Percentiles rank a stretch among this genome's conserved stretches.
Evolutionary conservation across 768 basidiomycete genomes (phyloP).

Genomic region (Kwoniella dejecticola): DNA sequence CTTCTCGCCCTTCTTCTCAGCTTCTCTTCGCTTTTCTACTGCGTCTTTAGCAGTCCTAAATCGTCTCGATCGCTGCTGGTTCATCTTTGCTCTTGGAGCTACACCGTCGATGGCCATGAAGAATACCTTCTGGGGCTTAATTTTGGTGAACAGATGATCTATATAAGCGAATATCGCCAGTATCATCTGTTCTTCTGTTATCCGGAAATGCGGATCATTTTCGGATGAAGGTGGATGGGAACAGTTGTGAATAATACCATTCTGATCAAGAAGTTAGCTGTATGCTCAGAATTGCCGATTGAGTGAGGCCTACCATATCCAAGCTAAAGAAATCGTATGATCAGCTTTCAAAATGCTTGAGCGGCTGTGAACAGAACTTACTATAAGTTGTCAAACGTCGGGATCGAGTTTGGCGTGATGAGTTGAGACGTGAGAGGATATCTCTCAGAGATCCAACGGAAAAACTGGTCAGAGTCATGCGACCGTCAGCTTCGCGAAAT

Average conservation of each 20-base stretch:
- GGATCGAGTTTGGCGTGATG: conserved; percentile 97
- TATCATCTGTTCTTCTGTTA: conserved; percentile 96
- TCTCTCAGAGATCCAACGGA: conserved; percentile 96
- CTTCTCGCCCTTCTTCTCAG: conserved; percentile 82
- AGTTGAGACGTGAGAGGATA: conserved; percentile 98
- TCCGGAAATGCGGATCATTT: conserved; percentile 89
- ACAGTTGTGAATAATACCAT: conserved; percentile 64
- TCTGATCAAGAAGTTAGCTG: conserved; percentile 18
- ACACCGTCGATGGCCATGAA: conserved; percentile 99
- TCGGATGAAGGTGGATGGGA: conserved; percentile 87
- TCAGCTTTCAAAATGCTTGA: background rate
- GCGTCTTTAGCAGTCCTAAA: conserved; percentile 95
- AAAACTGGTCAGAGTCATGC: conserved; percentile 71
- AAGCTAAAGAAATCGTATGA: conserved; percentile 20
- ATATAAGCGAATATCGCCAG: conserved; percentile 96
- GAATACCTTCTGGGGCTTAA: conserved; percentile 95
- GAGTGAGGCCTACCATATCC: conserved; percentile 23
- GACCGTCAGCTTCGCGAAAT: no score
- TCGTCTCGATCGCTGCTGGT: conserved; percentile 94
- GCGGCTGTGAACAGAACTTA: conserved; percentile 42
- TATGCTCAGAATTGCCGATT: background rate
- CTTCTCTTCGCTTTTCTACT: conserved; percentile 79
- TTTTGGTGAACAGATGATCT: conserved; percentile 92
- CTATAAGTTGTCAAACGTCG: conserved; percentile 74
- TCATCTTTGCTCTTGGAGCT: conserved; percentile 99